Base-by-base conservation (phyloP, 1,139 yeast genomes). In the Candida mesenterica region DNA sequence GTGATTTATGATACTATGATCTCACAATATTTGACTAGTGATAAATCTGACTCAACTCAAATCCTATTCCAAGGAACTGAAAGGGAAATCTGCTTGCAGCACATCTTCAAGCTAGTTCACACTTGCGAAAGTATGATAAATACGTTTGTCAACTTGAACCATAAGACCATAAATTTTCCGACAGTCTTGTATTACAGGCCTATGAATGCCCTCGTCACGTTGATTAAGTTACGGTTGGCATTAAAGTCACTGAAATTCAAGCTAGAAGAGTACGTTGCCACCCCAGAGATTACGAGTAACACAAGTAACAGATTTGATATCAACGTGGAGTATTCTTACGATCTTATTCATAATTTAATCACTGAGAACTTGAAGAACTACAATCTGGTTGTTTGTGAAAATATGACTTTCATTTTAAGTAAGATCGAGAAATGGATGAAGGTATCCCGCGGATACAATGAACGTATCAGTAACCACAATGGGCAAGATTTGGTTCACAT, bases 101-200 rank as follows among this genome's bases (percentile, higher is more conserved):
- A 68, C 15, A 51, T 72, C 29, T 55, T 53, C 40, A 62, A 69
- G 40, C 51, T 73, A 34, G 68, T 71, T 16, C 59, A 62, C 32
- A 58, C 68, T 10, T 65, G 75, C 48, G 74, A 70, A 43, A 65
- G 62, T 39, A 57, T 72, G 25, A 58, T 77, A 26, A 68, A 66
- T 30, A 61, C 72, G 5, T 76, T 76, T 50, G 59, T 71, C 13
- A 53, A 53, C 16, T 40, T 74, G 24, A 64, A 72, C 36, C 40
- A 59, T 6, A 57, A 60, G 35, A 65, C 73, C 1, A 47, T 61
- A 5, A 54, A 62, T 36, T 70, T 69, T 38, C 82, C 82, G 1
- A 72, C 80, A 1, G 74, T 72, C 42, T 66, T 76, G 48, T 73
- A 72, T 50, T 77, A 75, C 45, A 54, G 82, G 28, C 79, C 82